Evolutionary conservation across 495 filamentous ascomycete genomes (phyloP), one percentile per base, ranked within the genome.

Genomic region (Jackrogersella multiformis): DNA sequence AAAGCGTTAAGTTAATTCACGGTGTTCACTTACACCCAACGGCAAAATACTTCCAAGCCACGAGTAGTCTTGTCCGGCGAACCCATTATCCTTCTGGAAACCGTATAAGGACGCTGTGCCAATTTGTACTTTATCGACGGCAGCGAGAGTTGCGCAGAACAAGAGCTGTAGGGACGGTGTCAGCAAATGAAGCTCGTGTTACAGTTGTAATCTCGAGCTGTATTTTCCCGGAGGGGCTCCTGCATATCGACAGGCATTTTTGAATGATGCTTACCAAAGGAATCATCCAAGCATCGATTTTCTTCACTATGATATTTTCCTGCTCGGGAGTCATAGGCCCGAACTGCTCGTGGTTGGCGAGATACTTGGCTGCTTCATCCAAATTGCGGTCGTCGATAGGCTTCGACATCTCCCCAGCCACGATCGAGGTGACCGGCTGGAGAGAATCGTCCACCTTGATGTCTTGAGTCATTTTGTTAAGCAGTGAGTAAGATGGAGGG

Each of bases 51-150:
- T 72, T 13, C 74, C 74, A 13, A 85, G 78, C 86, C 85, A 88
- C n/a, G 78, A 79, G 64, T 86, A 87, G 32, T 87, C 77, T 49
- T 85, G 80, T 8, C 84, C 85, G 0, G 75, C 63, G 15, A 87
- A 64, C 28, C 82, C 53, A 1, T 84, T 85, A 2, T 78, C 85
- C 55, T 77, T 72, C 46, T 85, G 79, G 41, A 87, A 70, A 0
- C 85, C 85, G 56, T 83, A 87, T 0, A 85, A 80, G 7, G 80
- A 82, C 1, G 86, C 83, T 3, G 66, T 69, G 36, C 66, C 61
- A 36, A 69, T 64, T 39, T 69, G 38, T 9, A 77, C 73, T 55
- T 78, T 77, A 41, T 80, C 77, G 36, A 79, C 72, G 15, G 73
- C 73, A 6, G 73, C 56, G 28, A 79, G 62, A 15, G 74, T 70